Evolutionary conservation across 208 protist species (phyloP), one percentile per base, ranked within the genome.

Genomic region (Spongospora subterranea): DNA sequence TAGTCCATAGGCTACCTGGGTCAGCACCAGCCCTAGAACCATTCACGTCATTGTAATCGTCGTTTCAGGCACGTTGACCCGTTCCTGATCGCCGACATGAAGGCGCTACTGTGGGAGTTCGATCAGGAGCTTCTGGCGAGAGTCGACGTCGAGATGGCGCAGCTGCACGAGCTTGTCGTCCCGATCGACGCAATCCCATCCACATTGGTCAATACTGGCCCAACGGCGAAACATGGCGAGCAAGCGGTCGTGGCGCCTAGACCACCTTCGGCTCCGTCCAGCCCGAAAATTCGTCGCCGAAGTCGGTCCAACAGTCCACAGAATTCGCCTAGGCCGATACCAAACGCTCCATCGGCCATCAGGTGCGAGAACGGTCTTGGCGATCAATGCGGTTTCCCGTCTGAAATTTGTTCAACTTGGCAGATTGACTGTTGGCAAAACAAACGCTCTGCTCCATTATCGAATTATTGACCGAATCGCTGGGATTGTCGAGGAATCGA

Each of bases 1-100:
- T 6, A 20, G 71, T 6, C 35, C 17, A 43, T 43, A 35, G 35
- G n/a, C 6, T 43, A n/a, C 35, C 6, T 43, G 71, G 6, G n/a
- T 82, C n/a, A 43, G 71, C 13, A 13, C 6, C 6, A 35, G 6
- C 40, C n/a, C 35, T 39, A 45, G 6, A 13, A 6, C 17, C 40
- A 20, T 35, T 43, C 13, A 40, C 71, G n/a, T 39, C 71, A 20
- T 43, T 6, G 6, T 24, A 6, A 82, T 43, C 29, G 54, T 65
- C 54, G 20, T 17, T 29, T 32, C 54, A 82, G 71, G 71, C 71
- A 82, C n/a, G 35, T 82, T n/a, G 71, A 82, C n/a, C 71, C 71
- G 71, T 82, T 82, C n/a, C 35, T 6, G 17, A 39, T 43, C 6
- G 17, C 71, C n/a, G 71, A 82, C n/a, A 35, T 82, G 11, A 35